Evolutionary conservation across 1,284 basidiomycete species (phyloP).

Genomic region (Ceratobasidium sp.): DNA sequence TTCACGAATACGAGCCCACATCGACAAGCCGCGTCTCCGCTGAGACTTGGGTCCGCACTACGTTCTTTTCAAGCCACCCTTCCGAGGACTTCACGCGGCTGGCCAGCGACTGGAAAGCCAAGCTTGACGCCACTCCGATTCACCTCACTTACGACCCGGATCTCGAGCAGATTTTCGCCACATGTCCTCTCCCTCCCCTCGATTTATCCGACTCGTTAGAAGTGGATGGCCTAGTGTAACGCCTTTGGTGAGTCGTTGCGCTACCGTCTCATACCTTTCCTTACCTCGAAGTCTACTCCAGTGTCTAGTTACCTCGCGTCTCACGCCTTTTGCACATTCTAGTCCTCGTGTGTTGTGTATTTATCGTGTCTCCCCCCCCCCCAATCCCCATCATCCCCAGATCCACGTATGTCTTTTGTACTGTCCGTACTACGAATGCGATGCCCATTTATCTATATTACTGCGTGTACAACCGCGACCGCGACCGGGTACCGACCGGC

Average conservation of each 20-base stretch:
- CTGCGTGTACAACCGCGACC: neutral
- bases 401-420: too few species aligned
- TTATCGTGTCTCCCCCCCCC: neutral
- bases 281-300: too few species aligned
- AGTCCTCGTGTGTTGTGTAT: neutral
- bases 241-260: neutral
- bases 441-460: neutral
- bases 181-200: neutral
- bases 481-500: neutral
- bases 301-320: neutral
- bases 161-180: neutral
- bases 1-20: neutral
- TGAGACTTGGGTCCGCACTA: slow-evolving; percentile 2
- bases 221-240: neutral
- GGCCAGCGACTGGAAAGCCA: neutral
- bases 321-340: neutral
- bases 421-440: neutral
- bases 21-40: neutral
- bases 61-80: slow-evolving; percentile 6
- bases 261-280: neutral
- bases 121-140: neutral
- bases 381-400: neutral
- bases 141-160: neutral
- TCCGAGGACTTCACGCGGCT: neutral
- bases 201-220: neutral